These are phyloP conservation scores for Sclerotinia sclerotiorum DNA, from an alignment of 2,329 filamentous ascomycete species.

Conservation along the genomic window DNA sequence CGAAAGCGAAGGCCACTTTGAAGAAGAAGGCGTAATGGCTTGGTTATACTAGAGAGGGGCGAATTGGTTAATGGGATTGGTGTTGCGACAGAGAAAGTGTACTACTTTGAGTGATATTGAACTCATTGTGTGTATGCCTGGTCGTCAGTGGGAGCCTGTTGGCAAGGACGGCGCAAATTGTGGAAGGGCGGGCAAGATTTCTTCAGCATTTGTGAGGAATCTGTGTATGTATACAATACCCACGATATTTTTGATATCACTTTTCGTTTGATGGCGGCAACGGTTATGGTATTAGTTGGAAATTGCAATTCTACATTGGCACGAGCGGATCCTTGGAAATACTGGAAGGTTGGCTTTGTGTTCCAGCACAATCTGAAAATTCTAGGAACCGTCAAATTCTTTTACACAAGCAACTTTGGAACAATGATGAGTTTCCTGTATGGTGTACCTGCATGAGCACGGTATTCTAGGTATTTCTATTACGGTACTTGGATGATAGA, in stretches of 20 bases:
- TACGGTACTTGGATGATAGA: neutral
- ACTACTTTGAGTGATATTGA: neutral
- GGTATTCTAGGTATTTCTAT: neutral
- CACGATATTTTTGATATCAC: neutral
- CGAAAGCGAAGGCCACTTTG: conserved; percentile 80
- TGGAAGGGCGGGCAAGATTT: conserved; percentile 4
- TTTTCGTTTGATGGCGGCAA: neutral
- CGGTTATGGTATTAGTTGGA: neutral
- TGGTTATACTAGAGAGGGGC: neutral
- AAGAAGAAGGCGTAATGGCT: conserved; percentile 83
- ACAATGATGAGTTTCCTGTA: conserved; percentile 2
- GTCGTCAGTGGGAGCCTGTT: conserved; percentile 1
- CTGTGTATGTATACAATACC: neutral
- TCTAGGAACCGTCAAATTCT: neutral
- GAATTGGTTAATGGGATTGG: conserved; percentile 5
- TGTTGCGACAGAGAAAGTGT: neutral
- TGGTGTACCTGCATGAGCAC: conserved; percentile 6
- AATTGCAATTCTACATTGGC: neutral
- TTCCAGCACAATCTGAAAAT: neutral
- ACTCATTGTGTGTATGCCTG: neutral
- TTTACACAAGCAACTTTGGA: neutral
- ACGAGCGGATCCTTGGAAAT: neutral
- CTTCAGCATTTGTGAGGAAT: neutral
- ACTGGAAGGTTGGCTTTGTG: neutral
- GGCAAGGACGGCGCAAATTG: conserved; percentile 15